Percentiles rank a stretch among this genome's conserved stretches.
Conservation (phyloP, 2,329 filamentous ascomycete species). For the Alternaria sp. region DNA sequence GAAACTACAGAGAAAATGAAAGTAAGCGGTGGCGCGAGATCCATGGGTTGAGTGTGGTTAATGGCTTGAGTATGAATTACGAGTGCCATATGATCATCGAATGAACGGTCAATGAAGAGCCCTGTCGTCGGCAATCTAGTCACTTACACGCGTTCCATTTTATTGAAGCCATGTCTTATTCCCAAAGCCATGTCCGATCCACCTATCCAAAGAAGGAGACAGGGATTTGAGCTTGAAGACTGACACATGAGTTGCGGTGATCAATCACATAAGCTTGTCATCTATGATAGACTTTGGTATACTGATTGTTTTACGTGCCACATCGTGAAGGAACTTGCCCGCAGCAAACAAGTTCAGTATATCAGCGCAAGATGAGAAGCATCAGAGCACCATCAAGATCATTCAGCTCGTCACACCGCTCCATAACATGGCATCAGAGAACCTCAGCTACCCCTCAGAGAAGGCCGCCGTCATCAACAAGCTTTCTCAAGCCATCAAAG, state of each 20-base stretch:
- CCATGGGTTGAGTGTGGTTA: background rate
- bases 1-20: background rate
- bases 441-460: background rate
- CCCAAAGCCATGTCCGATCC: background rate
- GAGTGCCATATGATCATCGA: background rate
- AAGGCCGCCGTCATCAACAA: background rate
- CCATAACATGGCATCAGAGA: background rate
- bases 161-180: background rate
- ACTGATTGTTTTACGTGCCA: background rate
- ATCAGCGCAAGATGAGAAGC: background rate
- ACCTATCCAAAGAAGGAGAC: background rate
- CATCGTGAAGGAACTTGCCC: background rate
- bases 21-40: background rate
- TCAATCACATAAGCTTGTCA: background rate
- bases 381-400: background rate
- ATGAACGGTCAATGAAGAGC: background rate
- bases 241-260: background rate
- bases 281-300: background rate
- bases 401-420: too few relatives aligned
- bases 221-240: background rate
- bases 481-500: background rate
- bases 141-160: background rate
- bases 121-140: fast-evolving
- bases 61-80: background rate
- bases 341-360: background rate